Conservation (phyloP, 2,329 filamentous ascomycete genomes). For the Coniochaeta sp. region DNA sequence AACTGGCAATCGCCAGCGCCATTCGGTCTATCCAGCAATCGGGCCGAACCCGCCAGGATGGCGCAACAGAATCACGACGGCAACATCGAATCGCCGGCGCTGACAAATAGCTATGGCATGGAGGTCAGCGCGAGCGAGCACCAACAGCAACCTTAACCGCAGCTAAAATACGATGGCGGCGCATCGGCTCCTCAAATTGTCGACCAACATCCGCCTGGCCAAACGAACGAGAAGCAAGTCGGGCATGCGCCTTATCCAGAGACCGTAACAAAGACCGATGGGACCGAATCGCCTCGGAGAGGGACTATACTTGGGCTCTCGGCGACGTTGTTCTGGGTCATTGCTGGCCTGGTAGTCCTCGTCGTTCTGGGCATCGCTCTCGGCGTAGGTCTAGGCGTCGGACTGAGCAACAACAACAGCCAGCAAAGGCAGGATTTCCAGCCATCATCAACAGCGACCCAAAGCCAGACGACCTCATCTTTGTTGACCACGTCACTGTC, state of each 20-base stretch:
- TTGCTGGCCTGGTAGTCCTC: neutral
- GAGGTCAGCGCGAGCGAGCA: neutral
- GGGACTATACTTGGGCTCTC: constrained; percentile 1
- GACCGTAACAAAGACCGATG: neutral
- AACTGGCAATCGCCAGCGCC: neutral
- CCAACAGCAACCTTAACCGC: neutral
- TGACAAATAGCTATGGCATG: neutral
- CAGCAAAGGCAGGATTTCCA: neutral
- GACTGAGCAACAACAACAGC: neutral
- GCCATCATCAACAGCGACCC: neutral
- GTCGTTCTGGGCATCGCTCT: neutral
- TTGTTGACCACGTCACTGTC: neutral
- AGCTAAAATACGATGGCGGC: neutral
- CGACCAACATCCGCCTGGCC: neutral
- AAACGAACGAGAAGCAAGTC: neutral
- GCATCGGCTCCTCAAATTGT: neutral
- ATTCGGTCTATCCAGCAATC: neutral
- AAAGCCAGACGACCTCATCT: neutral
- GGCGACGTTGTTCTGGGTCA: neutral
- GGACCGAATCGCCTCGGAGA: neutral
- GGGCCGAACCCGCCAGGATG: neutral
- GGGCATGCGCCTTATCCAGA: neutral
- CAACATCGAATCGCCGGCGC: neutral
- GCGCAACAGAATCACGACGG: neutral
- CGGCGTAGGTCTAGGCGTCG: constrained; percentile 2